These are phyloP conservation scores for Alternaria triticimaculans DNA, from an alignment of 2,329 filamentous ascomycete genomes.

Conservation along the genomic window DNA sequence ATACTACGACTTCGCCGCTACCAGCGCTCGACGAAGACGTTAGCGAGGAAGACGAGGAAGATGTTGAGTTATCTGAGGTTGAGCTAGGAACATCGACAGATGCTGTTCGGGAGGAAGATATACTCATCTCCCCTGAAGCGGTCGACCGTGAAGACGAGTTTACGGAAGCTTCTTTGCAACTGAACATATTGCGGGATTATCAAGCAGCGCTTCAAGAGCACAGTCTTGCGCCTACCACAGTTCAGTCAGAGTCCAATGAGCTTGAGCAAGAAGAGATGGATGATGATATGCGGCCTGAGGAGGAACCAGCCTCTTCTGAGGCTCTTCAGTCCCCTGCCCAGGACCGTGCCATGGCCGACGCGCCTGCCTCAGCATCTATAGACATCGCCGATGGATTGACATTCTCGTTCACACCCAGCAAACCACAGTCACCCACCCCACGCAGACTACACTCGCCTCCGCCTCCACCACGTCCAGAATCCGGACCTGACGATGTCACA, in stretches of 20 bases:
- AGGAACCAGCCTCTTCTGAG: neutral
- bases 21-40: conserved; percentile 2
- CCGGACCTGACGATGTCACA: conserved; percentile 36
- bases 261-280: neutral
- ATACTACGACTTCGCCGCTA: neutral
- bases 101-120: neutral
- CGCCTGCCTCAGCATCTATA: neutral
- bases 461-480: conserved; percentile 31
- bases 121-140: neutral
- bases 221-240: neutral
- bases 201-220: conserved; percentile 10
- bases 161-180: conserved; percentile 42
- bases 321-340: neutral
- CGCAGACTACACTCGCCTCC: conserved; percentile 38
- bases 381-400: conserved; percentile 44
- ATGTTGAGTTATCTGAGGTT: conserved; percentile 5
- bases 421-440: conserved; percentile 19
- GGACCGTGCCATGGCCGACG: neutral
- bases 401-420: conserved; percentile 26
- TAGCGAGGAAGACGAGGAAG: neutral
- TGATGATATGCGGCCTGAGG: neutral
- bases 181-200: conserved; percentile 35
- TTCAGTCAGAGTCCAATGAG: neutral
- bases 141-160: conserved; percentile 26
- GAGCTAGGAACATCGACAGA: neutral